Conservation (phyloP, 2,329 filamentous ascomycete genomes). For the Neonectria neomacrospora region DNA sequence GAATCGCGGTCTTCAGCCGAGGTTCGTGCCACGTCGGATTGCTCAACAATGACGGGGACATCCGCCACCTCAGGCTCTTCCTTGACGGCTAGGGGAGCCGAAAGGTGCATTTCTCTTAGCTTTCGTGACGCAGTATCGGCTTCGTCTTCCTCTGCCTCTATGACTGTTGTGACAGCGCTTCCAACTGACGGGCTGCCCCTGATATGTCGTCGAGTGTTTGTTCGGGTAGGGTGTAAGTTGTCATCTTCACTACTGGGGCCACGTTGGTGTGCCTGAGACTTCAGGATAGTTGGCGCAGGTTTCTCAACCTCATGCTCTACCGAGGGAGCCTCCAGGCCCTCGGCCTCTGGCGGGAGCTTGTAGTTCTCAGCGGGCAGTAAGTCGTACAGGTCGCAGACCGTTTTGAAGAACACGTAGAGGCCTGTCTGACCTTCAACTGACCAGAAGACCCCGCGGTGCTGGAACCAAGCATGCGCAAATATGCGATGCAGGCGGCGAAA, state of each 20-base stretch:
- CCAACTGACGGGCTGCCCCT: conserved; percentile 83
- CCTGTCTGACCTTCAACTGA: conserved; percentile 90
- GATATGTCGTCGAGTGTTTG: conserved; percentile 84
- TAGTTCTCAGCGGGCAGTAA: conserved; percentile 94
- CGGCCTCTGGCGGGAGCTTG: conserved; percentile 92
- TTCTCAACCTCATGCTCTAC: conserved; percentile 56
- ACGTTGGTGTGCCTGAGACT: conserved; percentile 47
- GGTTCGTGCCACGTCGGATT: conserved; percentile 43
- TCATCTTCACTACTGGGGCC: conserved; percentile 56
- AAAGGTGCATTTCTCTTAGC: conserved; percentile 60
- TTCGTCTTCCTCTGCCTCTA: conserved; percentile 85
- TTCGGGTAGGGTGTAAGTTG: conserved; percentile 64
- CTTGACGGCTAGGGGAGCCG: conserved; percentile 69
- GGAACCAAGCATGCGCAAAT: conserved; percentile 99
- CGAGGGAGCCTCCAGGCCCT: conserved; percentile 74
- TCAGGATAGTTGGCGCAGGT: conserved; percentile 51
- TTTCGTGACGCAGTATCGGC: conserved; percentile 58
- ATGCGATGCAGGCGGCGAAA: conserved; percentile 95
- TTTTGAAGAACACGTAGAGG: conserved; percentile 96
- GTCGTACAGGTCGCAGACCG: conserved; percentile 91
- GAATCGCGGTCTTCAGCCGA: conserved; percentile 14
- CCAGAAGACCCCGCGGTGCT: conserved; percentile 96
- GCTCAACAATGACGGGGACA: conserved; percentile 56
- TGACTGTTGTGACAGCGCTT: conserved; percentile 81
- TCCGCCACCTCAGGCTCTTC: conserved; percentile 54